These are phyloP conservation scores for Xylaria sp. DNA, from an alignment of 2,329 filamentous ascomycete genomes.

Conservation along the genomic window DNA sequence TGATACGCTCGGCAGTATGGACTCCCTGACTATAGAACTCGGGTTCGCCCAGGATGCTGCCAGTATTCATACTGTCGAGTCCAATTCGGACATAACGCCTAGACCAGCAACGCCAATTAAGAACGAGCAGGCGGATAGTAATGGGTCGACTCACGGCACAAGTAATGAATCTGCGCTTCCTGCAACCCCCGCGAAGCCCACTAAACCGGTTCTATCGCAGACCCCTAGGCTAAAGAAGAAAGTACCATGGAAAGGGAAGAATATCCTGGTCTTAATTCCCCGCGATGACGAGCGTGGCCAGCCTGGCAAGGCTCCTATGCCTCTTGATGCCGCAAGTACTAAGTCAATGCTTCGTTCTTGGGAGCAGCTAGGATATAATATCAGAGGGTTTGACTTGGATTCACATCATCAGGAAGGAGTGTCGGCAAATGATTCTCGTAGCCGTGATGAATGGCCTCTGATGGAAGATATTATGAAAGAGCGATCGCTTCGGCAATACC, in stretches of 20 bases:
- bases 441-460: slow-evolving; percentile 74
- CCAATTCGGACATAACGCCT: slow-evolving; percentile 44
- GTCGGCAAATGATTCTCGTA: slow-evolving; percentile 65
- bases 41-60: slow-evolving; percentile 42
- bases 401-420: slow-evolving; percentile 48
- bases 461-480: slow-evolving; percentile 67
- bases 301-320: slow-evolving; percentile 62
- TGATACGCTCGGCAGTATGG: slow-evolving; percentile 43
- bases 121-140: slow-evolving; percentile 47
- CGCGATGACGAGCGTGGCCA: slow-evolving; percentile 73
- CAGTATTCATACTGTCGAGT: slow-evolving; percentile 46
- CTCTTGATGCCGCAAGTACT: slow-evolving; percentile 66
- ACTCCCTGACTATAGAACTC: slow-evolving; percentile 41
- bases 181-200: slow-evolving; percentile 46
- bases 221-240: slow-evolving; percentile 75
- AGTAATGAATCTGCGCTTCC: slow-evolving; percentile 36
- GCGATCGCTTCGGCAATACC: slow-evolving; percentile 62
- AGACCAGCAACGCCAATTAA: slow-evolving; percentile 50
- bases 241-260: slow-evolving; percentile 79
- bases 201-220: slow-evolving; percentile 53
- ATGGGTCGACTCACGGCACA: slow-evolving; percentile 45
- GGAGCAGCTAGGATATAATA: slow-evolving; percentile 75
- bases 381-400: slow-evolving; percentile 73
- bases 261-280: slow-evolving; percentile 76
- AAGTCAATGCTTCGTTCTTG: slow-evolving; percentile 71